These are phyloP conservation scores for Lentinula guzmanii DNA, from an alignment of 768 basidiomycete genomes.

Conservation along the genomic window DNA sequence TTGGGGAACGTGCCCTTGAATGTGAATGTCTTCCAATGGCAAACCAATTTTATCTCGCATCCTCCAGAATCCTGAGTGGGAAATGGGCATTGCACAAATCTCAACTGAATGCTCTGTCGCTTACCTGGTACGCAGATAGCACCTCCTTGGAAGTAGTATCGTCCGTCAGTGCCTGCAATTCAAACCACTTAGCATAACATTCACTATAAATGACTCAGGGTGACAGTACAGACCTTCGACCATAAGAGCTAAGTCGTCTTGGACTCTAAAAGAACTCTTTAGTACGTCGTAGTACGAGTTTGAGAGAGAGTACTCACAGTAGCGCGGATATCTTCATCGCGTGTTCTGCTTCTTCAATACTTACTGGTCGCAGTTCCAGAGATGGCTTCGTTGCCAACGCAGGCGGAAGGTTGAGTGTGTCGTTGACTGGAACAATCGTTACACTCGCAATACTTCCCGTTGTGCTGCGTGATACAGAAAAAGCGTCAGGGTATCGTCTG, in stretches of 20 bases:
- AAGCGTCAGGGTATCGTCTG: constrained; percentile 54
- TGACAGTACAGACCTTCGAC: constrained; percentile 37
- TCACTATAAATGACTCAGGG: background rate
- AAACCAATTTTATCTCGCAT: constrained; percentile 72
- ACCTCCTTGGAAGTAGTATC: constrained; percentile 72
- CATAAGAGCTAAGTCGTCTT: constrained; percentile 57
- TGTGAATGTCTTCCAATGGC: constrained; percentile 67
- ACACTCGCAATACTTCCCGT: constrained; percentile 36
- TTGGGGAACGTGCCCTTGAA: constrained; percentile 63
- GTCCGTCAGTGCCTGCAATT: constrained; percentile 52
- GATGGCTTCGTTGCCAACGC: constrained; percentile 21
- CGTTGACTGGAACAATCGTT: constrained; percentile 41
- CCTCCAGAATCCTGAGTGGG: constrained; percentile 61
- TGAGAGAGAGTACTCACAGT: constrained; percentile 35
- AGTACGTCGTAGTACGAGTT: too few relatives aligned
- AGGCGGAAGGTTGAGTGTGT: constrained; percentile 45
- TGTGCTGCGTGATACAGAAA: constrained; percentile 41
- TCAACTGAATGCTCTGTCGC: constrained; percentile 9
- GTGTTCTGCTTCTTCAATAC: constrained; percentile 29
- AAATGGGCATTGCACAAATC: background rate
- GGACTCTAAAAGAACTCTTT: constrained; percentile 28
- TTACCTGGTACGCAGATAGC: constrained; percentile 59
- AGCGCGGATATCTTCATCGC: constrained; percentile 60
- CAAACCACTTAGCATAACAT: background rate
- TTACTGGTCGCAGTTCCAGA: constrained; percentile 8